Evolutionary conservation across 78 protist genomes (phyloP), one percentile per base, ranked within the genome.

Genomic region (Dictyostelium citrinum): DNA sequence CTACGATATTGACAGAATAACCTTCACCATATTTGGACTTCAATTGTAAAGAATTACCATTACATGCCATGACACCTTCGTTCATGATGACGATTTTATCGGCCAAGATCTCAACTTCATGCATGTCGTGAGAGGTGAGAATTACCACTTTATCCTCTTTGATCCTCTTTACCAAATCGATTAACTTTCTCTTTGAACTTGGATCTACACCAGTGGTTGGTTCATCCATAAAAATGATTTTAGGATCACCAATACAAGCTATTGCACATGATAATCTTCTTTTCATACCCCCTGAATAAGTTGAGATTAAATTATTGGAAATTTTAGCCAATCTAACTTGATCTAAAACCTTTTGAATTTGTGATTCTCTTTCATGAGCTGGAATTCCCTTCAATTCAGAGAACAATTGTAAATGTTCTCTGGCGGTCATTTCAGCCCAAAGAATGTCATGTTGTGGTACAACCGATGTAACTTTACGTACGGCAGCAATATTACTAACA

Each of bases 41-140:
- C 45, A 99, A 84, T 79, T 90, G 95, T 43, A 97, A 35, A 7
- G 98, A 81, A 55, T 88, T 90, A 41, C 99, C 99, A 55, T 84
- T n/a, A 31, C 91, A 68, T n/a, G 81, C 80, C 82, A 97, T 84
- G 11, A 46, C 7, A 51, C 99, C 99, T 33, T 90, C 77, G 37
- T 94, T 31, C 99, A 99, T 98, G 71, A 99, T 98, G 68, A 96
- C 97, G 29, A 99, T 96, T 60, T 95, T 55, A 75, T 98, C 98
- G 22, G 98, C 98, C n/a, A 99, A 97, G 24, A 85, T 79, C 16
- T 86, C 93, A 7, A 97, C 84, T 75, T 98, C 98, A 74, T 95
- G 46, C 85, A 90, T 64, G 90, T 97, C 67, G 31, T 91, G 95
- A 1, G 97, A 77, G n/a, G 98, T 98, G n/a, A 97, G 71, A 35